Evolutionary conservation across 257 asterid species (phyloP), one percentile per base, ranked within the genome.

Genomic region (Solanum chiquidenum): DNA sequence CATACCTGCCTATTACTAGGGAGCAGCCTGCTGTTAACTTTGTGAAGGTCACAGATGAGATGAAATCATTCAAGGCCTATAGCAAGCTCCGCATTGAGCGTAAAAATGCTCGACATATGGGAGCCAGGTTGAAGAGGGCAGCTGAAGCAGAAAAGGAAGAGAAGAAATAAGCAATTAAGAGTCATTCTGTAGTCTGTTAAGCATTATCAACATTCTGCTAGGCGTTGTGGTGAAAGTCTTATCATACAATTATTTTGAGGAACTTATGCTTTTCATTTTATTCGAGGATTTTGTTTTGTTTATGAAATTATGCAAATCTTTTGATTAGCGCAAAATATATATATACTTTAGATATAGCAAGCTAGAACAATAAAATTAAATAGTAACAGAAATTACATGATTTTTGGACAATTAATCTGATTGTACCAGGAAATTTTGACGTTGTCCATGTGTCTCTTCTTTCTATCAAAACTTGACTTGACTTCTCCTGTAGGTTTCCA

Each of bases 21-120:
- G 88, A 88, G 38, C 75, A 69, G 66, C 88, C 68, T 52, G 8
- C 88, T 35, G 87, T 86, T 27, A 87, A 79, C 9, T 76, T 86
- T 27, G 90, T 88, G 31, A 86, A 49, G 79, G 68, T 87, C 3
- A 5, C 71, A 12, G 34, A 55, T 58, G 31, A 83, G 42, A 58
- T 73, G n/a, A 58, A 35, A 20, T 42, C 84, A 79, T 79, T 79
- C 84, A 44, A 44, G 20, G 84, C 84, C 64, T 79, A 27, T 44
- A 64, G 38, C 37, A 79, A 79, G 84, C 66, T 79, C 27, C 66
- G 66, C 1, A 79, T 79, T 9, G 84, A 79, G 64, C 66, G 84
- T 14, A 44, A 64, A 7, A 79, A 44, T 44, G 85, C 85, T 2
- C 85, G 40, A 8, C 85, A 42, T 16, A 8, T 79, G 5, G 85